Evolutionary conservation across 371 early-diverging fungal genomes (phyloP), one percentile per base, ranked within the genome.

Genomic region (Mortierella sp.): DNA sequence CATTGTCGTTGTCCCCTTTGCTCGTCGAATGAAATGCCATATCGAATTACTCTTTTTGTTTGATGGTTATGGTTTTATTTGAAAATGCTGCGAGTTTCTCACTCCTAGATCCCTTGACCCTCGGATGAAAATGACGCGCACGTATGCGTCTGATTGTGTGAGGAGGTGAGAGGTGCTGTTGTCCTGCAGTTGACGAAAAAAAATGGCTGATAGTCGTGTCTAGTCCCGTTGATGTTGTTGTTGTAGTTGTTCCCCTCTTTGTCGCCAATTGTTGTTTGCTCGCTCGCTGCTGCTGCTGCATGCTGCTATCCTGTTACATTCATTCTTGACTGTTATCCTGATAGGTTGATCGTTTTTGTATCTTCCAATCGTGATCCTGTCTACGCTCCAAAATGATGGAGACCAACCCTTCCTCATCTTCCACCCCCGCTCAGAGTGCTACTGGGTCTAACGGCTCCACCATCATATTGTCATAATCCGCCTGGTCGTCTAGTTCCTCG

Each of bases 371-470:
- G 38, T 38, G 3, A 34, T 38, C 65, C 38, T 65, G 38, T 13
- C 34, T 21, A 8, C 1, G 19, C 38, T 38, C 2, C 19, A 19
- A 31, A 6, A 14, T 48, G 14, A 10, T 48, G 48, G 65, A 60
- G 63, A 21, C 34, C 21, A 21, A 19, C 19, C 65, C 9, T 34
- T 31, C 16, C 14, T 7, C 13, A 28, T 10, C 11, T 16, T 28
- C 31, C 26, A 16, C 0, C 28, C 16, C 16, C 60, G 2, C 38
- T 82, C 75, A 86, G 21, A 86, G 80, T 7, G 26, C 44, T 78
- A 86, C 2, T 45, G 87, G 82, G 26, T 86, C 87, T 48, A 86
- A 52, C 11, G 82, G 82, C 24, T 86, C 87, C 54, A 78, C 82
- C 72, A 65, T 72, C 78, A 86, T 75, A 50, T 82, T 80, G 28